phyloP scores from a whole-genome alignment of 2,329 filamentous ascomycete genomes.

The Scedosporium boydii region DNA sequence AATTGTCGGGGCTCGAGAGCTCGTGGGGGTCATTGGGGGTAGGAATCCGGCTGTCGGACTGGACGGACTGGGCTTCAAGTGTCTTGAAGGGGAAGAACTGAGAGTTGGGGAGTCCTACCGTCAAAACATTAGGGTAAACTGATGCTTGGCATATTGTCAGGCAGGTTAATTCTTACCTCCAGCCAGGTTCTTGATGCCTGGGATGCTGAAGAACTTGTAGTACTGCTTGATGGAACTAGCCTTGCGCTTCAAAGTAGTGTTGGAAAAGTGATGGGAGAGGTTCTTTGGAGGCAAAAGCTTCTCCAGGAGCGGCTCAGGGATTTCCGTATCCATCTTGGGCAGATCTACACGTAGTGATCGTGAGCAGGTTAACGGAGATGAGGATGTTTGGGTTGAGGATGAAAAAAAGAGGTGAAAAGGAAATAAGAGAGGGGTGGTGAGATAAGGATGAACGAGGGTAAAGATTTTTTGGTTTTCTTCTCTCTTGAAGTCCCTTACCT shows the following conservation, averaged over 20 bases:
- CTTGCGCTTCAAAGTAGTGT: conserved; percentile 53
- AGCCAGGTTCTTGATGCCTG: conserved; percentile 52
- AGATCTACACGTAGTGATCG: no score
- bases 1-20: conserved; percentile 17
- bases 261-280: conserved; percentile 70
- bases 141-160: not conserved
- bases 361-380: no score
- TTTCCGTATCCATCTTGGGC: not conserved
- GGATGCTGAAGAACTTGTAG: conserved; percentile 72
- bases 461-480: no score
- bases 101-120: conserved; percentile 65
- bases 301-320: not conserved
- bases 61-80: conserved; percentile 70
- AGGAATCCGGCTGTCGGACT: conserved; percentile 64
- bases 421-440: no score
- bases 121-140: not conserved
- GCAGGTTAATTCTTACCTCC: conserved; percentile 38
- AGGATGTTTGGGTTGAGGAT: no score
- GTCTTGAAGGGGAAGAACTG: conserved; percentile 86
- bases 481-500: no score
- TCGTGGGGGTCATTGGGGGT: conserved; percentile 49
- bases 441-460: no score
- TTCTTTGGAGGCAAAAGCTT: conserved; percentile 46
- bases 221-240: conserved; percentile 67
- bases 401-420: no score